phyloP scores from a whole-genome alignment of 163 green algal species.

The Smithsoniella earleae region DNA sequence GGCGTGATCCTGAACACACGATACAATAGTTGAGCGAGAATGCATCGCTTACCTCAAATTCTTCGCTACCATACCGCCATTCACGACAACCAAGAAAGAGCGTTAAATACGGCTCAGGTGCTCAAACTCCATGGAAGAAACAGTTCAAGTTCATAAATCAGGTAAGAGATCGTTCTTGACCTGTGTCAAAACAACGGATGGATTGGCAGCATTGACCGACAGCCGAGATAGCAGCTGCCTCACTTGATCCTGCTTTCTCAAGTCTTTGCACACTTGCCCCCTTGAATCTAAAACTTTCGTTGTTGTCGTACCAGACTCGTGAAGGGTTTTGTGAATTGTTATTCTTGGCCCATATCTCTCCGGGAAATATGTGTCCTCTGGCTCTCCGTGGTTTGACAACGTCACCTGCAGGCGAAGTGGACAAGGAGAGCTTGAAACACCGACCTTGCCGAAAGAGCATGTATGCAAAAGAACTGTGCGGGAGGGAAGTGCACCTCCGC shows the following conservation, averaged over 20 bases:
- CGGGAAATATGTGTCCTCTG: slow-evolving; percentile 46
- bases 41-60: not conserved
- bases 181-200: slow-evolving; percentile 51
- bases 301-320: not conserved
- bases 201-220: slow-evolving; percentile 48
- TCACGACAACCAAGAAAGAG: no score
- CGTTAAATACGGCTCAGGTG: no score
- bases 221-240: slow-evolving; percentile 45
- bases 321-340: slow-evolving; percentile 35
- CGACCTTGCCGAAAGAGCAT: no score
- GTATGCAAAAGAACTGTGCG: no score
- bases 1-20: slow-evolving; percentile 6
- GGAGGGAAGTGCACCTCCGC: slow-evolving; percentile 25
- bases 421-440: no score
- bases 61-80: not conserved
- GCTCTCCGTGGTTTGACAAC: slow-evolving; percentile 55
- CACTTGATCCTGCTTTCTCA: slow-evolving; percentile 33
- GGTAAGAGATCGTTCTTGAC: not conserved
- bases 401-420: slow-evolving; percentile 46
- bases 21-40: not conserved
- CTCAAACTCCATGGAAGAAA: no score
- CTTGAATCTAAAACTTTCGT: slow-evolving; percentile 25
- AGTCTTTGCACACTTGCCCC: slow-evolving; percentile 1
- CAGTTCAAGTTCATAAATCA: no score
- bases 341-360: slow-evolving; percentile 44